Evolutionary conservation across 202 grass and related monocot species (phyloP).

Genomic region (Digitaria exilis): DNA sequence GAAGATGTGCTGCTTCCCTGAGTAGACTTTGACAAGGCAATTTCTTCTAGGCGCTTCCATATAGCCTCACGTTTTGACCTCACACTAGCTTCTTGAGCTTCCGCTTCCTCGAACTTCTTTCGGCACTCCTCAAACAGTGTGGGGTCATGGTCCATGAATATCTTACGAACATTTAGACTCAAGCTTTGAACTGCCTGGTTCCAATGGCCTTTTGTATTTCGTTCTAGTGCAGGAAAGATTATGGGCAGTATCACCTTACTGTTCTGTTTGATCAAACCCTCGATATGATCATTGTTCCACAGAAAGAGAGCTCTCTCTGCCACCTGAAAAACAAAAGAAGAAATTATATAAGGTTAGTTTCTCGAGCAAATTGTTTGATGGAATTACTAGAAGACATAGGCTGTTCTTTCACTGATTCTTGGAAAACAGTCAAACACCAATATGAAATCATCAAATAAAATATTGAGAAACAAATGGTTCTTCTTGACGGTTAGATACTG

Average conservation of each 20-base stretch:
- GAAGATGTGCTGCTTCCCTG: constrained; percentile 44
- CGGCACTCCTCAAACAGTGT: constrained; percentile 64
- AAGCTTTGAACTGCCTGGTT: constrained; percentile 87
- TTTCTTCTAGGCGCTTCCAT: constrained; percentile 83
- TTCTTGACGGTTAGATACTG: not conserved
- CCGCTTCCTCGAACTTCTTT: constrained; percentile 71
- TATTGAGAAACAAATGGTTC: not conserved
- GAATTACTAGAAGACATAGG: not conserved
- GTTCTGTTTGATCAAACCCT: constrained; percentile 75
- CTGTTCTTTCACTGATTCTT: not conserved
- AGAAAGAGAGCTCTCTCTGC: constrained; percentile 89
- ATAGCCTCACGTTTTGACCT: constrained; percentile 60
- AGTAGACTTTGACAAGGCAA: constrained; percentile 50
- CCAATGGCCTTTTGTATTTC: constrained; percentile 75
- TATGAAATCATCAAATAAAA: constrained; percentile 4
- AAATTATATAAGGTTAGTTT: constrained; percentile 24
- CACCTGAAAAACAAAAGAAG: constrained; percentile 55
- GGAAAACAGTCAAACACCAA: not conserved
- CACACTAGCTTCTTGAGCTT: constrained; percentile 49
- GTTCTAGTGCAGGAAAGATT: constrained; percentile 74
- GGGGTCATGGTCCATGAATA: constrained; percentile 77
- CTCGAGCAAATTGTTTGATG: constrained; percentile 8
- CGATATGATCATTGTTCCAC: constrained; percentile 90
- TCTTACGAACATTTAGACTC: constrained; percentile 79
- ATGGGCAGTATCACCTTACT: constrained; percentile 73